Percentiles rank a stretch among this genome's conserved stretches.
Conservation (phyloP, 192 early-diverging fungal genomes). For the Geranomyces michiganensis region DNA sequence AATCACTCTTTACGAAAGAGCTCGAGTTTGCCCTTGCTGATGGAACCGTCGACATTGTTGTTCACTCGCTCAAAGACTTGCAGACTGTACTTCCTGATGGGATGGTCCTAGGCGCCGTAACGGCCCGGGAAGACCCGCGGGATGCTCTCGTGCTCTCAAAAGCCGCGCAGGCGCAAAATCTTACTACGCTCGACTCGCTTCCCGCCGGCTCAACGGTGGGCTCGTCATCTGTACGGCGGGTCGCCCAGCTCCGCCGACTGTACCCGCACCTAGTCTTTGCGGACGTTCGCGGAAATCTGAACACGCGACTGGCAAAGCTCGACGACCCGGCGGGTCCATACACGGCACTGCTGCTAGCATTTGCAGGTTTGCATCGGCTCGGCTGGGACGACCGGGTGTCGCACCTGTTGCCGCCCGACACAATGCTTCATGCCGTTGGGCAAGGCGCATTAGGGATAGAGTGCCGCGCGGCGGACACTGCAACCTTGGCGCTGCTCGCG, state of each 20-base stretch:
- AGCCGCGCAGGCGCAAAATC: constrained; percentile 19
- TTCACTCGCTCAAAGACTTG: constrained; percentile 94
- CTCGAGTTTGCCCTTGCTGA: constrained; percentile 77
- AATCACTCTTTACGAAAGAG: constrained; percentile 89
- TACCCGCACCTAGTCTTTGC: constrained; percentile 78
- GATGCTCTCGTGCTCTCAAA: constrained; percentile 79
- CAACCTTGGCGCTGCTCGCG: constrained; percentile 52
- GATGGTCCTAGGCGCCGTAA: constrained; percentile 80
- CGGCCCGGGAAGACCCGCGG: constrained; percentile 86
- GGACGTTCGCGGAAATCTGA: constrained; percentile 82
- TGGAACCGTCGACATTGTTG: constrained; percentile 76
- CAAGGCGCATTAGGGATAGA: constrained; percentile 92
- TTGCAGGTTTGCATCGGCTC: constrained; percentile 81
- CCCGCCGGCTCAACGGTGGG: constrained; percentile 79
- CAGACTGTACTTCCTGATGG: constrained; percentile 81
- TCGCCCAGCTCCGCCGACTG: constrained; percentile 78
- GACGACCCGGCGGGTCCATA: constrained; percentile 73
- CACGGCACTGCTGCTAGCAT: constrained; percentile 81
- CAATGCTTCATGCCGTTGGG: constrained; percentile 85
- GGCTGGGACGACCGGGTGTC: constrained; percentile 71
- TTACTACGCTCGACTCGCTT: constrained; percentile 60
- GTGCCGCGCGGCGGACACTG: constrained; percentile 67
- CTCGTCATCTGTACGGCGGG: constrained; percentile 84
- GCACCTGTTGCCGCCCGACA: constrained; percentile 58
- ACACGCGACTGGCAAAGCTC: constrained; percentile 86